These are phyloP conservation scores for Amphicarpaea edgeworthii DNA, from an alignment of 306 rosid genomes.

Conservation along the genomic window DNA sequence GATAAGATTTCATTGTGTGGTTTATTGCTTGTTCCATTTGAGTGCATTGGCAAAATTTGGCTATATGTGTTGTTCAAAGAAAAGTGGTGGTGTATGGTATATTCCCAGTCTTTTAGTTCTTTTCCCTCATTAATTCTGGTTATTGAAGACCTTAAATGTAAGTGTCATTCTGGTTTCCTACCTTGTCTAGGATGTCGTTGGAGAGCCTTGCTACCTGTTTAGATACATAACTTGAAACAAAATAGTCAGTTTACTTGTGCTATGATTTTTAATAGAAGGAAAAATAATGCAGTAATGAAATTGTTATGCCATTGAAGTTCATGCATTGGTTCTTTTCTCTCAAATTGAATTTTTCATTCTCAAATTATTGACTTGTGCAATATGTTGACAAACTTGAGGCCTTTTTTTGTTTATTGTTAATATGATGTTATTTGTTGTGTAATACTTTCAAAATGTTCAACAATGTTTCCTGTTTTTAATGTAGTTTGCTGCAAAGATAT, in stretches of 20 bases:
- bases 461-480: constrained; percentile 44
- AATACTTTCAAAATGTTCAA: not conserved
- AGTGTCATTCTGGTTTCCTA: not conserved
- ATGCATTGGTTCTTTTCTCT: not conserved
- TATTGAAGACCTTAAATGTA: constrained; percentile 9
- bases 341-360: not conserved
- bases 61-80: not conserved
- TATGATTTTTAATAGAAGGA: not conserved
- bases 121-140: not conserved
- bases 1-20: not conserved
- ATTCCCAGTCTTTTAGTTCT: not conserved
- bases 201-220: not conserved
- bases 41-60: not conserved
- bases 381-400: constrained; percentile 17
- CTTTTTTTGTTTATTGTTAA: not conserved
- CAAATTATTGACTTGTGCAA: not conserved
- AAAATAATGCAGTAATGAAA: not conserved
- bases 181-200: not conserved
- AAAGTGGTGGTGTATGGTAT: not conserved
- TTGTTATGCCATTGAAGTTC: constrained; percentile 1
- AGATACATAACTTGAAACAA: not conserved
- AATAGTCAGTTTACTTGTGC: not conserved
- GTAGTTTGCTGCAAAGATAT: constrained; percentile 89
- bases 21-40: not conserved
- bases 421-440: constrained; percentile 28